These are phyloP conservation scores for Malus sieversii DNA, from an alignment of 306 rosid genomes.

Conservation along the genomic window DNA sequence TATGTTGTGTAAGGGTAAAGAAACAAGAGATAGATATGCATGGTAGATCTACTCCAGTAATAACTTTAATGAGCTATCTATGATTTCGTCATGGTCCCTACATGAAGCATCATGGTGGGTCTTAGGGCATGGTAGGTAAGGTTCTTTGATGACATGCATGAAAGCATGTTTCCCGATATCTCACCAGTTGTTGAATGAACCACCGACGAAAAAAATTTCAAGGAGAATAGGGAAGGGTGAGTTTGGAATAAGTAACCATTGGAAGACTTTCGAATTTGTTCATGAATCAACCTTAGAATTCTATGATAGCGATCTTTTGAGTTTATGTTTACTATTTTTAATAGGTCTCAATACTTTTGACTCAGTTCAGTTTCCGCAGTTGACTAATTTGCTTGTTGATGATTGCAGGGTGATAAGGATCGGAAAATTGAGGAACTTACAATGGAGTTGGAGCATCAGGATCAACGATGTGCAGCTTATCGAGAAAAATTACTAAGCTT, in stretches of 20 bases:
- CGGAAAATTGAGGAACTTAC: conserved; percentile 77
- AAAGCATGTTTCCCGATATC: background rate
- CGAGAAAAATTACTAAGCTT: conserved; percentile 61
- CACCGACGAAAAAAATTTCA: background rate
- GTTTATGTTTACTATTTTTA: no score
- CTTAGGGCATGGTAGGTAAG: background rate
- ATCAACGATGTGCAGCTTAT: conserved; percentile 56
- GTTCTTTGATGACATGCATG: background rate
- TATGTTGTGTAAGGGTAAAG: background rate
- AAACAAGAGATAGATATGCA: background rate
- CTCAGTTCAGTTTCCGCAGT: background rate
- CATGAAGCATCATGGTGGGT: background rate
- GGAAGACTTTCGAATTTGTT: background rate
- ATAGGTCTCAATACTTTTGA: background rate
- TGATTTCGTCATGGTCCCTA: background rate
- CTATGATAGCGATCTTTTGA: background rate
- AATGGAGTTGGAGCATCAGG: conserved; percentile 72
- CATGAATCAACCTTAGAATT: background rate
- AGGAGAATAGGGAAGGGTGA: background rate
- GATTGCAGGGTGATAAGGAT: conserved; percentile 70
- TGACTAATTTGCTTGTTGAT: conserved; percentile 2
- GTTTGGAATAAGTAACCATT: background rate
- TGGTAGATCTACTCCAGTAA: background rate
- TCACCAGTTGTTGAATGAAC: background rate
- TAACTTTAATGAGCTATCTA: background rate